Evolutionary conservation across 73 alveolate genomes (phyloP), one percentile per base, ranked within the genome.

Genomic region (Symbiodinium natans): DNA sequence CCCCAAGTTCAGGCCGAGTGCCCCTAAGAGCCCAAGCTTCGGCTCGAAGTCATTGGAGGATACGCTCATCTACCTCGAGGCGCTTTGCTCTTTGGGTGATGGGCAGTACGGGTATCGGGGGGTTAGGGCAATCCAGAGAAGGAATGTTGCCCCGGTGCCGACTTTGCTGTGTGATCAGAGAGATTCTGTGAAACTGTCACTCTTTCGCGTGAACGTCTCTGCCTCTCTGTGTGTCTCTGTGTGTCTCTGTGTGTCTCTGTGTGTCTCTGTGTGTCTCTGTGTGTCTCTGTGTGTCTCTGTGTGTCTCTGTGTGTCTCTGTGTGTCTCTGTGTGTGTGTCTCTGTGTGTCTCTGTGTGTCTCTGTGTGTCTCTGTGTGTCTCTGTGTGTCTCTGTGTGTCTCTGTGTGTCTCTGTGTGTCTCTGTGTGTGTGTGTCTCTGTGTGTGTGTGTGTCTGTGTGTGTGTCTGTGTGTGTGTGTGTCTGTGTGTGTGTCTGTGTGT

Each of bases 251-350:
- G 90, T 82, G 90, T 82, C 43, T 82, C 41, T 82, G 68, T 82
- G 90, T 82, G 90, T 82, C 56, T 82, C 68, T 82, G 90, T 82
- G 90, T 82, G 68, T 82, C 56, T 41, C 54, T 82, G 85, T 74
- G 85, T 74, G 85, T 74, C 42, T 74, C 46, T 74, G 46, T 82
- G 90, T 82, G 90, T 82, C 56, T 82, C 68, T 82, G 90, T 41
- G 68, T 82, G 90, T 41, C 56, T 82, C 41, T 41, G 68, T 82
- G 90, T 41, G 68, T 82, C 41, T 41, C 56, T 82, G 90, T 41
- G 68, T 82, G 90, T 41, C 40, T 82, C 68, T 41, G 68, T 82
- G 68, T 41, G 68, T 31, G 90, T 29, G 36, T 36, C 41, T 31
- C 41, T 29, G 43, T 82, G 90, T 41, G 90, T 82, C 41, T 41